A percentile compares a stretch with the other conserved stretches of the same genome.
Conservation (phyloP, 306 rosid genomes). For the Lupinus albus region DNA sequence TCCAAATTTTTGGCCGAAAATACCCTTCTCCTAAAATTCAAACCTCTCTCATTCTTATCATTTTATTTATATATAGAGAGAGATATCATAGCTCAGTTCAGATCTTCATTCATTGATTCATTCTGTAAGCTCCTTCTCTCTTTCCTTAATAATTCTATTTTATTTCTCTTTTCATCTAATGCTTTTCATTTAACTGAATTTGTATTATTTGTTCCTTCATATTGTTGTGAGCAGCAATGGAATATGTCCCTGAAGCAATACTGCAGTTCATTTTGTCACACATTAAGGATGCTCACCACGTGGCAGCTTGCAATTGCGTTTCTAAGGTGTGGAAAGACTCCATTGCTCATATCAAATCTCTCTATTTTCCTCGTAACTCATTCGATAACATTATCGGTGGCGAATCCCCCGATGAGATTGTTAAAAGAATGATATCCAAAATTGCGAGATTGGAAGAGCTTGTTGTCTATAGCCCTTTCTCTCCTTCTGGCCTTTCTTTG, state of each 20-base stretch:
- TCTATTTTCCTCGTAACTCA: conserved; percentile 78
- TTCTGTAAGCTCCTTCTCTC: conserved; percentile 39
- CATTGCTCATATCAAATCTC: conserved; percentile 58
- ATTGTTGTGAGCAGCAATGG: conserved; percentile 63
- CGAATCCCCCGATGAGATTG: conserved; percentile 59
- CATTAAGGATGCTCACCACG: conserved; percentile 69
- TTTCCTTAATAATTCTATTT: no score
- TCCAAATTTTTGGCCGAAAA: background rate
- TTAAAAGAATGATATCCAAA: conserved; percentile 68
- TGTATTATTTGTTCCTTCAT: conserved; percentile 4
- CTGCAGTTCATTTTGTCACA: conserved; percentile 75
- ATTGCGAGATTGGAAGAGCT: conserved; percentile 68
- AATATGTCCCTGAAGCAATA: conserved; percentile 78
- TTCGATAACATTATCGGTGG: conserved; percentile 55
- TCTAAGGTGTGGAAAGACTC: conserved; percentile 88
- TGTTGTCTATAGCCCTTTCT: conserved; percentile 77
- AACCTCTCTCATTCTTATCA: background rate
- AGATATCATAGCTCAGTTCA: conserved; percentile 27
- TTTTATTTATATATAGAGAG: no score
- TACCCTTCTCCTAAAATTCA: background rate
- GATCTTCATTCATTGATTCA: conserved; percentile 35
- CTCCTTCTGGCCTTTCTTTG: conserved; percentile 75
- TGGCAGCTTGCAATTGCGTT: conserved; percentile 82
- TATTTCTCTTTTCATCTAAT: no score
- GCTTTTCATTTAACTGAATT: no score